Base-by-base conservation (phyloP, 805 yeast species). In the Nakazawaea populi region DNA sequence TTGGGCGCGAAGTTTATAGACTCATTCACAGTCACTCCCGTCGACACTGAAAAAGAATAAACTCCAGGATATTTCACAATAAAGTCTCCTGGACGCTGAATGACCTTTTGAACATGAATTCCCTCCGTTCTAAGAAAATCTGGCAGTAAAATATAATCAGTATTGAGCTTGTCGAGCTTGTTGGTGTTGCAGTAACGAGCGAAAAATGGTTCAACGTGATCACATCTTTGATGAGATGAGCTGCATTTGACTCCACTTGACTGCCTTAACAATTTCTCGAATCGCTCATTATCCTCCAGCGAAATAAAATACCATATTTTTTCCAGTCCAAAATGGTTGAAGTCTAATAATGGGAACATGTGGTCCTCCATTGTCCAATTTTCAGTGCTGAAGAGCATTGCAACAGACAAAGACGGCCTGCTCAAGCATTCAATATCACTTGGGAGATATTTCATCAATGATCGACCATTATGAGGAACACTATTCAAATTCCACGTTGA, bases 281-380 rank as follows among this genome's bases (percentile, higher is more conserved):
- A 83, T 51, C 74, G 75, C 2, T 63, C 72, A 48, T 74, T 73
- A 47, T 79, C 79, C 57, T 70, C 68, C 12, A 83, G 84, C 0
- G 85, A 77, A n/a, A 85, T 72, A 50, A 82, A 74, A 54, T 80
- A 83, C 87, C 89, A 82, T 18, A 77, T 58, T 58, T 75, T 78
- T 11, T 70, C 58, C 6, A 77, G 76, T 2, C 90, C 91, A 46
- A 71, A 56, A 55, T 80, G 81, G 44, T 74, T 78, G 54, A 74
- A 83, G 58, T 79, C 81, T 31, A 75, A 66, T 9, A 69, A 59
- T 42, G 80, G 80, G 2, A 84, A 62, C 61, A 77, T 79, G 54
- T 80, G 85, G 55, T 85, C 90, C 56, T 80, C 87, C 49, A 74
- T 63, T 24, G 65, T 62, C 89, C 89, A 85, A 42, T 78, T 72